A percentile compares a stretch with the other conserved stretches of the same genome.
phyloP scores from a whole-genome alignment of 495 filamentous ascomycete genomes.

The Lophiotrema nucula region DNA sequence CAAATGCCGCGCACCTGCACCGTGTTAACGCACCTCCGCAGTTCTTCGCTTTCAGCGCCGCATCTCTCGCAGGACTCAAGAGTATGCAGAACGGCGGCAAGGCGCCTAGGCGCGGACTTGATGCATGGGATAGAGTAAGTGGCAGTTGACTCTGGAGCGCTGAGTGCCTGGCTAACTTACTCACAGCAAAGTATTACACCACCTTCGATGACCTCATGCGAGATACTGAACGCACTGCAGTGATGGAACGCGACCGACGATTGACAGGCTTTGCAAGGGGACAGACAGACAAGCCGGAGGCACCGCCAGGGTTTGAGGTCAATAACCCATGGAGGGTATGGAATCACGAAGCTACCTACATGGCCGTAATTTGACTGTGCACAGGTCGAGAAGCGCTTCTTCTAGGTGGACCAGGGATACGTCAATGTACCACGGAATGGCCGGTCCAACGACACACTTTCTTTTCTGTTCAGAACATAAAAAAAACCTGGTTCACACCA shows the following conservation, averaged over 20 bases:
- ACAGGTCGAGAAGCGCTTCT: conserved; percentile 31
- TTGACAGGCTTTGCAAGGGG: conserved; percentile 84
- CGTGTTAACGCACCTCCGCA: conserved; percentile 42
- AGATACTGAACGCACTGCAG: conserved; percentile 49
- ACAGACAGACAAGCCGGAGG: conserved; percentile 74
- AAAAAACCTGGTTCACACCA: too few species aligned
- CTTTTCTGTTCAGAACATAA: too few species aligned
- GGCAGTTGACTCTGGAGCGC: background rate
- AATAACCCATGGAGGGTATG: conserved; percentile 93
- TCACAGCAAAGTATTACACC: conserved; percentile 70
- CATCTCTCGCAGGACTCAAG: conserved; percentile 69
- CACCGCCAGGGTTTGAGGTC: conserved; percentile 85
- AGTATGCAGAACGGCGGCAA: conserved; percentile 85
- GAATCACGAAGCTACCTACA: background rate
- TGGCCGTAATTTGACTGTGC: too few species aligned
- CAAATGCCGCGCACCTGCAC: conserved; percentile 28
- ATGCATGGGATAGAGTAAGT: conserved; percentile 91
- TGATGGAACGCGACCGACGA: conserved; percentile 94
- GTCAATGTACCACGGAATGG: too few species aligned
- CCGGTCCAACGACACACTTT: too few species aligned
- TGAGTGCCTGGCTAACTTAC: conserved; percentile 45
- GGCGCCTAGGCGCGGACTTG: conserved; percentile 74
- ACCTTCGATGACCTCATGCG: conserved; percentile 16
- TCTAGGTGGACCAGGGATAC: too few species aligned
- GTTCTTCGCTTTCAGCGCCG: conserved; percentile 89